phyloP scores from a whole-genome alignment of 2,329 filamentous ascomycete genomes.

The Pleurostoma richardsiae region DNA sequence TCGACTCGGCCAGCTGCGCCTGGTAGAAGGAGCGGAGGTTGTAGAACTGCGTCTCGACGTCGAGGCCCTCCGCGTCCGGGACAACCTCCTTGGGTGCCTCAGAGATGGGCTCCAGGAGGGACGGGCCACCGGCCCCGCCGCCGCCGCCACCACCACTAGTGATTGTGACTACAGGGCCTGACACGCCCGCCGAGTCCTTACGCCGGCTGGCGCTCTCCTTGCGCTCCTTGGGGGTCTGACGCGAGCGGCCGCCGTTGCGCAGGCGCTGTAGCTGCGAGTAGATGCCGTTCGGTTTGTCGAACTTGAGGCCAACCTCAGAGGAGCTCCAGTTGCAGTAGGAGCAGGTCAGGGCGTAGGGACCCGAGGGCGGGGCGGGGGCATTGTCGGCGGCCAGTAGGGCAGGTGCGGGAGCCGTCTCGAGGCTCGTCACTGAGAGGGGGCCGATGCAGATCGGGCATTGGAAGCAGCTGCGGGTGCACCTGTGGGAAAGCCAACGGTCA shows the following conservation, averaged over 20 bases:
- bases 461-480: slow-evolving; percentile 92
- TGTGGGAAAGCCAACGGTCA: slow-evolving; percentile 24
- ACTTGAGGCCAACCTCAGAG: slow-evolving; percentile 81
- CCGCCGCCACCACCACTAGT: slow-evolving; percentile 5
- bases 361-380: slow-evolving; percentile 25
- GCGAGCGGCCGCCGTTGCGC: slow-evolving; percentile 52
- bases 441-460: slow-evolving; percentile 87
- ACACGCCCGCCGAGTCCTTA: slow-evolving; percentile 26
- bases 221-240: slow-evolving; percentile 44
- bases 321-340: slow-evolving; percentile 92
- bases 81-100: slow-evolving; percentile 16
- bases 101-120: slow-evolving; percentile 9
- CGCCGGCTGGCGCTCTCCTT: slow-evolving; percentile 34
- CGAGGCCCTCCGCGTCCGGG: slow-evolving; percentile 39
- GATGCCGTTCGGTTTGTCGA: slow-evolving; percentile 85
- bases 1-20: slow-evolving; percentile 63
- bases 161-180: slow-evolving; percentile 24
- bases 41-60: slow-evolving; percentile 66
- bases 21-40: slow-evolving; percentile 79
- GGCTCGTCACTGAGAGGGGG: slow-evolving; percentile 67
- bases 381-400: slow-evolving; percentile 38
- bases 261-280: slow-evolving; percentile 72
- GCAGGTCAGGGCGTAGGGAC: slow-evolving; percentile 76
- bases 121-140: slow-evolving; percentile 4
- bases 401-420: slow-evolving; percentile 52